Base-by-base conservation (phyloP, 1,284 basidiomycete genomes). In the Trichosporon coremiiforme region DNA sequence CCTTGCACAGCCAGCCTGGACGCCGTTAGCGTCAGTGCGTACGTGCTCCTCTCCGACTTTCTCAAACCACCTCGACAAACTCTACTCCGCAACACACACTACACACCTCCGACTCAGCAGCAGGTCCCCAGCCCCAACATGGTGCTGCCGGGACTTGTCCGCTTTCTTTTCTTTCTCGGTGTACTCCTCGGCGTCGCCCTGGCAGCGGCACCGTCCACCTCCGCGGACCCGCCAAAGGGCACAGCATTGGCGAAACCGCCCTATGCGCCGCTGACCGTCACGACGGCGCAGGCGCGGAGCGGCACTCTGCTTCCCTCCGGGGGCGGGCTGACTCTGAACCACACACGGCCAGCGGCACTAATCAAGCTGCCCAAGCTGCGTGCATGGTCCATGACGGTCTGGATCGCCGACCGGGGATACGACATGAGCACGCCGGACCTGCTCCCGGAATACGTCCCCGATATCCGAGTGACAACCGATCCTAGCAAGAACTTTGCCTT, bases 401-500 rank as follows among this genome's bases (percentile, higher is more conserved):
- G 57, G 31, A 33, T 33, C 10, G 50, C 53, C 47, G 69, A 75
- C 10, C 68, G 78, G 22, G 69, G 75, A 1, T 69, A 73, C 57
- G 76, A 80, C 69, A 66, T 53, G 50, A 22, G 20, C 20, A 53
- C 71, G 2, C 73, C 76, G 1, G 65, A 76, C 7, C 20, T 78
- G 4, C 79, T 78, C 7, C 72, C 66, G 2, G 70, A 74, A n/a
- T 70, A 77, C 4, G 15, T 13, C 6, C 57, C 57, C 15, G 57
- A 62, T 17, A 31, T 62, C 29, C 57, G 57, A 31, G 31, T 62
- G 5, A 62, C 57, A 15, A 20, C 80, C 3, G 77, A 84, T 0
- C 81, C 86, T 2, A 75, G 81, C 4, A 80, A 82, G 38, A 25
- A 25, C 17, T 65, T 64, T 62, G 25, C 53, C n/a, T 68, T 60